phyloP scores from a whole-genome alignment of 495 filamentous ascomycete species.

The Chaetomium cochliodes region DNA sequence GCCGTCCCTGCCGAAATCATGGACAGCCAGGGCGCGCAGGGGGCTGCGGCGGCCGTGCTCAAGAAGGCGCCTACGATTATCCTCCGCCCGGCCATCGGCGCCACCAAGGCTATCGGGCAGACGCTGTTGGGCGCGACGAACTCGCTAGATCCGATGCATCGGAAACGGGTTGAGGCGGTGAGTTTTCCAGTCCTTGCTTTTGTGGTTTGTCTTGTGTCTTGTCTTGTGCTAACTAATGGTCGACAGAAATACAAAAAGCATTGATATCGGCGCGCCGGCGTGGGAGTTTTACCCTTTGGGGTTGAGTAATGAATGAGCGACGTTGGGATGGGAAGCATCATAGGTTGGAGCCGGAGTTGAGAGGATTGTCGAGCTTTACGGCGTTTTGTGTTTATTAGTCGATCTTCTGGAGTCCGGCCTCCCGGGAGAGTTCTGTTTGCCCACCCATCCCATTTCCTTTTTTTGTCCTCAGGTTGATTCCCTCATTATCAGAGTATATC shows the following conservation, averaged over 20 bases:
- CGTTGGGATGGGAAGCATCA: too few species aligned
- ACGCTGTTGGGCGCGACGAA: constrained; percentile 93
- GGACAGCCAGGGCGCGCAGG: constrained; percentile 79
- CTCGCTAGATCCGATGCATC: constrained; percentile 78
- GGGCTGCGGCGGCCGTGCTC: constrained; percentile 75
- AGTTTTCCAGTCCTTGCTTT: constrained; percentile 36
- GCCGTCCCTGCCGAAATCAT: constrained; percentile 90
- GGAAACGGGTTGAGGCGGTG: constrained; percentile 83
- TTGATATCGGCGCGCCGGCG: neutral
- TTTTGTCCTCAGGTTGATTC: too few species aligned
- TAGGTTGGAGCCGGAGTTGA: too few species aligned
- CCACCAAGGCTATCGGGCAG: constrained; percentile 84
- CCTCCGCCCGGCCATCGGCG: constrained; percentile 84
- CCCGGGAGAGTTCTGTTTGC: too few species aligned
- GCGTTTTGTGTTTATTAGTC: too few species aligned
- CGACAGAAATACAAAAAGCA: constrained; percentile 29
- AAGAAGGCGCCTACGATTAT: constrained; percentile 86
- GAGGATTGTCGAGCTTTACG: too few species aligned
- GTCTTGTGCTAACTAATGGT: constrained; percentile 13
- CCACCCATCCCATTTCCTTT: neutral
- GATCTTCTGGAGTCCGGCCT: too few species aligned
- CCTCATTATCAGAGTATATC: neutral
- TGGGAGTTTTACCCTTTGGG: too few species aligned
- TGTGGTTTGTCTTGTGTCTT: neutral
- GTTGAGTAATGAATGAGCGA: neutral